A percentile compares a stretch with the other conserved stretches of the same genome.
Conservation (phyloP, 371 early-diverging fungal species). For the Circinella umbellata region DNA sequence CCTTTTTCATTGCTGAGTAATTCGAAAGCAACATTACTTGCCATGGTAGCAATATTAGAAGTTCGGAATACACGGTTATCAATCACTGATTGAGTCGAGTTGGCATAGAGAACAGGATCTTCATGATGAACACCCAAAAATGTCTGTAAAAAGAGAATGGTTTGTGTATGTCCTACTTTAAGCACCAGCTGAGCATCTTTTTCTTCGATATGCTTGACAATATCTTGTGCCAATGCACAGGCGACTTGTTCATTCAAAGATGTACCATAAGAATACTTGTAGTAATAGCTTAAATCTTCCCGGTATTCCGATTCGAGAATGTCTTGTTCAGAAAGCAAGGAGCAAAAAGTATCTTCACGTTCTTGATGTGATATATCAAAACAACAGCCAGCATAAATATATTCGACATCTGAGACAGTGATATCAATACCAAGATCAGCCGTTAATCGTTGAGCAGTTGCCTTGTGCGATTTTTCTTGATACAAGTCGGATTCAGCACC, state of each 20-base stretch:
- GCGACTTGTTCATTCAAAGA: conserved; percentile 37
- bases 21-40: conserved; percentile 16
- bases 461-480: neutral
- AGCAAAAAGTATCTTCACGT: conserved; percentile 34
- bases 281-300: conserved; percentile 40
- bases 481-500: conserved; percentile 8
- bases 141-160: conserved; percentile 37
- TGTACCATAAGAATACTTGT: conserved; percentile 23
- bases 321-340: conserved; percentile 33
- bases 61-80: conserved; percentile 19
- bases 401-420: conserved; percentile 17
- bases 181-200: conserved; percentile 21
- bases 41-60: conserved; percentile 17
- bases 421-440: conserved; percentile 22
- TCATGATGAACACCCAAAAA: conserved; percentile 33
- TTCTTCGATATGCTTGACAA: conserved; percentile 29
- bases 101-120: neutral
- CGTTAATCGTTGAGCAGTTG: conserved; percentile 29
- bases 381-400: conserved; percentile 36
- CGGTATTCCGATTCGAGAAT: conserved; percentile 37
- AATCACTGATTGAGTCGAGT: conserved; percentile 14
- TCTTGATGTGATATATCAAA: conserved; percentile 36
- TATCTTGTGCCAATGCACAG: conserved; percentile 25
- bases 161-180: conserved; percentile 47
- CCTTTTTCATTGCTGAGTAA: conserved; percentile 1